Base-by-base conservation (phyloP, 2,329 filamentous ascomycete genomes). In the Hypocrella siamensis region DNA sequence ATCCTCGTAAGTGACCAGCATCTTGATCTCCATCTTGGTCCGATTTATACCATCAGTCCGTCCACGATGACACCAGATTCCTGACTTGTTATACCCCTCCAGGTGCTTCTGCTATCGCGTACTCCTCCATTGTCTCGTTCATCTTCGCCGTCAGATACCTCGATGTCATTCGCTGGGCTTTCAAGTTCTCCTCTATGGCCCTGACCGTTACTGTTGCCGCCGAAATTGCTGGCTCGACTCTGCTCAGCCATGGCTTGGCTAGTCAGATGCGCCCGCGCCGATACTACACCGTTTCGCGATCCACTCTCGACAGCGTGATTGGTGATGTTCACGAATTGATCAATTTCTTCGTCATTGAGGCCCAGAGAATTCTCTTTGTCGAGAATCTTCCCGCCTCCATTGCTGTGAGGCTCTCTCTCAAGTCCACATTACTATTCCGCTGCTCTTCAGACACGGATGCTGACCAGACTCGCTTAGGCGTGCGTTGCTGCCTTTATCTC, bases 331-430 rank as follows among this genome's bases (percentile, higher is more conserved):
- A 78, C 46, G 75, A 79, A 54, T 63, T 80, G 37, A 53, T 75
- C 56, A 80, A 80, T 63, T 80, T 80, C 53, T 74, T 79, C 44
- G 63, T 78, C 38, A 77, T 80, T 35, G 76, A 80, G 58, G 60
- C 65, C 31, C 76, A 80, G 60, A 67, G 75, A 38, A 69, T 80
- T 41, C 47, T 79, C 35, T 80, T 74, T 41, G 75, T 66, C 27
- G 76, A 80, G 63, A 80, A 79, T 43, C 52, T 79, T 35, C 53
- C 57, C 39, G 66, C 61, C 34, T 79, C 75, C 16, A 54, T 57
- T 45, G 64, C 61, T 42, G 75, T 78, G 62, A 53, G 73, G n/a
- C n/a, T n/a, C 12, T n/a, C 60, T 9, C 26, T 29, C 19, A 25
- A 15, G 16, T 24, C 16, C 26, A 10, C 12, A 39, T 44, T 37